Base-by-base conservation (phyloP, 768 basidiomycete genomes). In the Mycena venus region DNA sequence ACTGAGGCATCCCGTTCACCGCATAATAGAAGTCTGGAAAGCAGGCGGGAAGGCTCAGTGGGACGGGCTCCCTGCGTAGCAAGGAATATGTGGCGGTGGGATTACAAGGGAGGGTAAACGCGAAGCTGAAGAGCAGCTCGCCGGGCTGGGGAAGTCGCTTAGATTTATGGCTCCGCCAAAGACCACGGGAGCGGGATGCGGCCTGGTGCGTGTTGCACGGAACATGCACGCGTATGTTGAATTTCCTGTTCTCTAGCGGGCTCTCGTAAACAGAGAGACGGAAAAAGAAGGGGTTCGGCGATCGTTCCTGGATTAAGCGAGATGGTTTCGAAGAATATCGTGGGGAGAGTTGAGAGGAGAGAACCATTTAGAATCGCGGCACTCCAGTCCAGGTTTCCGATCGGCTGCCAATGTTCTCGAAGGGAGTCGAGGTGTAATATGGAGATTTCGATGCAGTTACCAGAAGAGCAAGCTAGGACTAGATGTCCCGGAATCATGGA, bases 21-120 rank as follows among this genome's bases (percentile, higher is more conserved):
- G 60, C 60, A 27, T 42, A 61, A 4, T 61, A 36, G 14, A 61
- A 61, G n/a, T 61, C 60, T n/a, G 60, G 60, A 17, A 61, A 61
- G 17, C 60, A 61, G 23, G 40, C 25, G 2, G 38, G 60, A 15
- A 36, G 60, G 31, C 7, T 2, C 14, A 61, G 21, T 17, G n/a
- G 1, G 12, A 17, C 10, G 25, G 23, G 23, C 12, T 27, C 40
- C 38, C 38, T 2, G 23, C 36, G 23, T 14, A 7, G n/a, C 38
- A n/a, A 40, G 19, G 9, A 23, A 15, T 2, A 14, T 3, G 38
- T 40, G 27, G 14, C 14, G 8, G 38, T 11, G 14, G 60, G 29
- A 5, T 19, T 49, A n/a, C 5, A 14, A 49, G 47, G 47, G 21
- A 42, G 38, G 15, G 23, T 19, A 7, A 61, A 17, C 15, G 32